These are phyloP conservation scores for Amanita muscaria DNA, from an alignment of 768 basidiomycete species.

Conservation along the genomic window DNA sequence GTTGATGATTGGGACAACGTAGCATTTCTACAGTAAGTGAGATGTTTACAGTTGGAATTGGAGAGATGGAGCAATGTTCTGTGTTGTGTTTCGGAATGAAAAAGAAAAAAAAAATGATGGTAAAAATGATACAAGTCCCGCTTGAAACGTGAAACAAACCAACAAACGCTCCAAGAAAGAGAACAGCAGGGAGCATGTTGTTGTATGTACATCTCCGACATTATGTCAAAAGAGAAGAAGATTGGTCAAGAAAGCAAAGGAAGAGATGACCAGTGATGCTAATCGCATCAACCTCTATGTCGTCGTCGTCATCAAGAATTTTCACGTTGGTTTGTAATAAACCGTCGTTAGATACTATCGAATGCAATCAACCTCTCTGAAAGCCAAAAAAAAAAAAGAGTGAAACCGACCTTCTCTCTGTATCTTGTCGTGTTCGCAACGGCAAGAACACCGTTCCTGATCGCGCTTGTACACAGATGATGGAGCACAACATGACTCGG, in stretches of 20 bases:
- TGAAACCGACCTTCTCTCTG: constrained; percentile 66
- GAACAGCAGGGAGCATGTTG: too few relatives aligned
- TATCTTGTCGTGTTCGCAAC: constrained; percentile 91
- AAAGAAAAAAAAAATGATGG: neutral
- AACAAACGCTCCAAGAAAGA: too few relatives aligned
- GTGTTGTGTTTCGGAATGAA: too few relatives aligned
- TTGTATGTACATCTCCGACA: too few relatives aligned
- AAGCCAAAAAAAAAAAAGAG: neutral
- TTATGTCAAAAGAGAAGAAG: too few relatives aligned
- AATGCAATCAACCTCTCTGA: neutral
- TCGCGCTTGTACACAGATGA: constrained; percentile 92
- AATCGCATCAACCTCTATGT: neutral
- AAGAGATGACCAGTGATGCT: neutral
- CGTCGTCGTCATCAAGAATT: neutral
- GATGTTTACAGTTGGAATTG: too few relatives aligned
- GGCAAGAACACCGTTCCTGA: constrained; percentile 86
- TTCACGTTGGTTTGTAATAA: constrained; percentile 10
- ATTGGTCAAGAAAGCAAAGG: neutral
- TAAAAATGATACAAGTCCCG: neutral
- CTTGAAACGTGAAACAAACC: too few relatives aligned
- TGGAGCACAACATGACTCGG: constrained; percentile 92
- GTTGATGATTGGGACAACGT: too few relatives aligned
- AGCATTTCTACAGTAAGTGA: too few relatives aligned
- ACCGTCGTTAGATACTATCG: constrained; percentile 8
- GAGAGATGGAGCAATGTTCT: too few relatives aligned